Conservation (phyloP, 1,284 basidiomycete species). For the Calocybe gambosa region DNA sequence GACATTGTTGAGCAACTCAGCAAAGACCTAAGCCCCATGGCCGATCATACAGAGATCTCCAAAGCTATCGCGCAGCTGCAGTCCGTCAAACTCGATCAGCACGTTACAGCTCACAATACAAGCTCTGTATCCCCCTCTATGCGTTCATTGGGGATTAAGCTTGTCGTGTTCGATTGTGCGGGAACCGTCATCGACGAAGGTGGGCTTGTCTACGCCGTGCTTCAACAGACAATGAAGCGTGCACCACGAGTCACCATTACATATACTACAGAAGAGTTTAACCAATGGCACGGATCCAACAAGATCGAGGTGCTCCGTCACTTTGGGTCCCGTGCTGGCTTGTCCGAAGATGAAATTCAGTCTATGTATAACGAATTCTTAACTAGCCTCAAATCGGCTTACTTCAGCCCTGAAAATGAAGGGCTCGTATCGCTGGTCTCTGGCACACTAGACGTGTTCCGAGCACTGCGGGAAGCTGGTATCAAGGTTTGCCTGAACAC, state of each 20-base stretch:
- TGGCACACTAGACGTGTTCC: slow-evolving; percentile 7
- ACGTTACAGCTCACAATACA: background rate
- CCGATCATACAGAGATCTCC: slow-evolving; percentile 7
- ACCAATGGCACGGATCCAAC: slow-evolving; percentile 10
- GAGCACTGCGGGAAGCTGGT: slow-evolving; percentile 4
- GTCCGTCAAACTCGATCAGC: slow-evolving; percentile 1
- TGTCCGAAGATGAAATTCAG: slow-evolving; percentile 11
- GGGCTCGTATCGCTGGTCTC: slow-evolving; percentile 6
- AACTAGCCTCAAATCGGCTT: slow-evolving; percentile 1
- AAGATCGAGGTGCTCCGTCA: slow-evolving; percentile 8
- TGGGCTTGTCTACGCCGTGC: slow-evolving; percentile 9
- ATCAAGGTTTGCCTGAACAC: slow-evolving; percentile 14
- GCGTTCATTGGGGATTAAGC: slow-evolving; percentile 9
- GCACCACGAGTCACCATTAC: slow-evolving; percentile 5
- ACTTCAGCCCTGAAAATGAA: slow-evolving; percentile 8
- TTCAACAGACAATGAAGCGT: slow-evolving; percentile 9
- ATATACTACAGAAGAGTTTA: slow-evolving; percentile 10
- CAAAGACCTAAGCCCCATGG: background rate
- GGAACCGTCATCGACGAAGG: slow-evolving; percentile 12
- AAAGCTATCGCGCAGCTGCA: slow-evolving; percentile 3
- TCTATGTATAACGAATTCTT: slow-evolving; percentile 9
- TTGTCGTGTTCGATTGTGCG: slow-evolving; percentile 12
- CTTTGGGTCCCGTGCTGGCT: slow-evolving; percentile 11
- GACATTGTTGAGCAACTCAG: slow-evolving; percentile 4
- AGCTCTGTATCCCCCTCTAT: slow-evolving; percentile 3